Evolutionary conservation across 116 monocot genomes (phyloP).

Genomic region (Phalaenopsis hybrid): DNA sequence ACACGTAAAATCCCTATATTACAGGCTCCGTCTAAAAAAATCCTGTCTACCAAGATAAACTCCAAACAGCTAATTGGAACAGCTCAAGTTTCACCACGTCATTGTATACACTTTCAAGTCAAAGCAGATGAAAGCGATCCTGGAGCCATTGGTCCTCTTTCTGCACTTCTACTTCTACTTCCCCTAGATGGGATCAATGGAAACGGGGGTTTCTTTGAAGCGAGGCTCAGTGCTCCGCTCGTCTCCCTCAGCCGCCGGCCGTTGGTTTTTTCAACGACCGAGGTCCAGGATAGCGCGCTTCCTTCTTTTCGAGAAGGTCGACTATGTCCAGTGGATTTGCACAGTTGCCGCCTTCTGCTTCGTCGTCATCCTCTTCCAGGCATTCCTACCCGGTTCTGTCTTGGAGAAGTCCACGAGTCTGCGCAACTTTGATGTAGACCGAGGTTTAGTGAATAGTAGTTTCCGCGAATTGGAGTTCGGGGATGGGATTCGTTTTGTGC

Average conservation of each 20-base stretch:
- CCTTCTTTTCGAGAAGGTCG: slow-evolving; percentile 78
- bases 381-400: slow-evolving; percentile 67
- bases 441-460: slow-evolving; percentile 1
- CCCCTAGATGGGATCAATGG: slow-evolving; percentile 49
- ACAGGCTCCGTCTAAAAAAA: too few species aligned
- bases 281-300: slow-evolving; percentile 78
- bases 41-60: too few species aligned
- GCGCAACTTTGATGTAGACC: not conserved
- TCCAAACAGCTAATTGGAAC: too few species aligned
- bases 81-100: too few species aligned
- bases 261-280: slow-evolving; percentile 51
- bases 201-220: slow-evolving; percentile 37
- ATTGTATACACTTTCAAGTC: too few species aligned
- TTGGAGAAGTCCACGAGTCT: slow-evolving; percentile 29
- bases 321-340: slow-evolving; percentile 76
- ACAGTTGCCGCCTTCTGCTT: slow-evolving; percentile 69
- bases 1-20: too few species aligned
- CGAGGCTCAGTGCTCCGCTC: slow-evolving; percentile 34
- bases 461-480: slow-evolving; percentile 65
- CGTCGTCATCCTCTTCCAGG: slow-evolving; percentile 71
- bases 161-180: not conserved
- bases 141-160: not conserved
- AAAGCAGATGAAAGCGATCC: too few species aligned
- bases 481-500: slow-evolving; percentile 75
- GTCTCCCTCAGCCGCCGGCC: slow-evolving; percentile 9